Evolutionary conservation across 257 asterid species (phyloP), one percentile per base, ranked within the genome.

Genomic region (Nicotiana otophora): DNA sequence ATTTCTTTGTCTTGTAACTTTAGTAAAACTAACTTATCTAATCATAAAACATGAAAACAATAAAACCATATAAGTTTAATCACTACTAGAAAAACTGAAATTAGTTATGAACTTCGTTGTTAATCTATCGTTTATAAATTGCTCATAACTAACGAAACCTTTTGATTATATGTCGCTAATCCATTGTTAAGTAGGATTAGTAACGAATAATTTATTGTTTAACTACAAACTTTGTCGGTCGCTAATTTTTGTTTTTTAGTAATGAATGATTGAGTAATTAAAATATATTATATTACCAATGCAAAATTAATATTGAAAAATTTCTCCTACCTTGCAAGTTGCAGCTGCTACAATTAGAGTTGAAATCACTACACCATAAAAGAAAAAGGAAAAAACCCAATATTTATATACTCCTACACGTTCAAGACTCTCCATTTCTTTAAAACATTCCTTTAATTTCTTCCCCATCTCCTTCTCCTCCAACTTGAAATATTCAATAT

Each of bases 241-340:
- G 51, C 1, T 42, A 42, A 8, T 0, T 42, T 3, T 1, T 42
- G 0, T 42, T 8, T 42, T 39, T 42, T 7, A 8, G 3, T 42
- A 42, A 11, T 8, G 11, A 42, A 28, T 48, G 46, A 61, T 61
- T 74, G 31, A 61, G n/a, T 63, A 9, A 75, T 4, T 62, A 26
- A 82, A 33, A 53, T 39, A 57, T 42, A 14, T 17, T 17, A 42
- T 11, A 28, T 28, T 28, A 28, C 30, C 54, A 9, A 33, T 1
- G 3, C 39, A 63, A 34, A 83, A 63, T 64, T 20, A 34, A 65
- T 39, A 78, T 64, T 83, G 79, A 77, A 83, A 10, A 6, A 1
- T 63, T 36, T 81, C 51, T n/a, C 82, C 87, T 79, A 90, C 81
- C 81, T 57, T 39, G 88, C 88, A 89, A 87, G 89, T 68, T 39